phyloP scores from a whole-genome alignment of 345 rosid genomes.

The Murraya paniculata region DNA sequence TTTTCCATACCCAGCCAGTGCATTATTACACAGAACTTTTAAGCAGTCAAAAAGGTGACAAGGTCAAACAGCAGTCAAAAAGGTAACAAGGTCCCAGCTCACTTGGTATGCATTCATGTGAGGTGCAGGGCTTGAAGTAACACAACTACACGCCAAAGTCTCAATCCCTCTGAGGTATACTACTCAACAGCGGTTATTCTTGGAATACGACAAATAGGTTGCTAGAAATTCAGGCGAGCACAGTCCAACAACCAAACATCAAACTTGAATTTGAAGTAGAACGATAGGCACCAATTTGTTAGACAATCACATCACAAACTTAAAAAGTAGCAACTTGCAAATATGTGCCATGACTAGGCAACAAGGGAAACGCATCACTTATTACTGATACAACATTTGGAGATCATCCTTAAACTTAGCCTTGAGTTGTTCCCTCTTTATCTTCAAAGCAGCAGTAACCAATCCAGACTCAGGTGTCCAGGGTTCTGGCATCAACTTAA shows the following conservation, averaged over 20 bases:
- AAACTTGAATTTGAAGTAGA: not conserved
- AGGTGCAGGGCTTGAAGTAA: not conserved
- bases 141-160: not conserved
- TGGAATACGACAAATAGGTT: not conserved
- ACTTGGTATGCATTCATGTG: not conserved
- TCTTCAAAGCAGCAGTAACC: constrained; percentile 73
- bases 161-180: not conserved
- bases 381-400: constrained; percentile 41
- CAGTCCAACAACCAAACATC: not conserved
- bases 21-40: no score
- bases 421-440: constrained; percentile 72
- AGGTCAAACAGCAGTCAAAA: not conserved
- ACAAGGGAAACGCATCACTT: not conserved
- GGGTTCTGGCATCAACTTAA: constrained; percentile 64
- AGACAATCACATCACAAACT: not conserved
- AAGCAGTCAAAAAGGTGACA: no score
- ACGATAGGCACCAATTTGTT: not conserved
- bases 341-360: not conserved
- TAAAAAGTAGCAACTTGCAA: not conserved
- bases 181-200: not conserved
- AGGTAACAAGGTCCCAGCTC: not conserved
- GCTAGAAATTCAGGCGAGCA: not conserved
- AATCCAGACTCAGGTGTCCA: constrained; percentile 87
- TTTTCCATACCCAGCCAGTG: no score
- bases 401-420: constrained; percentile 66